These are phyloP conservation scores for Globisporangium parvum DNA, from an alignment of 352 stramenopile genomes.

Conservation along the genomic window DNA sequence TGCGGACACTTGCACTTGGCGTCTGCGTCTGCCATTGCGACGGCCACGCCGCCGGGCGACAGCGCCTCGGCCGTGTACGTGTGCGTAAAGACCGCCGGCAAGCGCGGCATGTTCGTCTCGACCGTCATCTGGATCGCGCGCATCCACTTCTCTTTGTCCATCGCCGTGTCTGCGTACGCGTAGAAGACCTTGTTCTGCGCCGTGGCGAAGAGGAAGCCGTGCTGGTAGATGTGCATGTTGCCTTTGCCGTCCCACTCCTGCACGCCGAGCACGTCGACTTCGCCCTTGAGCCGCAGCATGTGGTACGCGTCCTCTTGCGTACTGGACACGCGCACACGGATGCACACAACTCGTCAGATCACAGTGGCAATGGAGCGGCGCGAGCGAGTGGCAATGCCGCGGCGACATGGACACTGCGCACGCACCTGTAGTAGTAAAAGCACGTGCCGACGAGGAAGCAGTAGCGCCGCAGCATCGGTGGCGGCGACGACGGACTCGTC, in stretches of 20 bases:
- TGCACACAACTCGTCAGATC: background rate
- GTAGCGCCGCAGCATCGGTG: constrained; percentile 82
- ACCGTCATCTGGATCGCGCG: constrained; percentile 82
- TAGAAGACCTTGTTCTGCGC: constrained; percentile 89
- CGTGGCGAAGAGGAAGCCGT: constrained; percentile 86
- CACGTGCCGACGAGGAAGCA: constrained; percentile 86
- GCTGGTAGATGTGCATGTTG: constrained; percentile 89
- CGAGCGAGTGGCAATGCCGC: background rate
- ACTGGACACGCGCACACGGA: constrained; percentile 15
- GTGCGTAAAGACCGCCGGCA: constrained; percentile 43
- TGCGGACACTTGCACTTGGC: constrained; percentile 62
- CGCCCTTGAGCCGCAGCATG: constrained; percentile 81
- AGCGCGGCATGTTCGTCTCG: constrained; percentile 71
- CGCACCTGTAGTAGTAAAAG: constrained; percentile 79
- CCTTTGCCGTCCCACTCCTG: constrained; percentile 90
- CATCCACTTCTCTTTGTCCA: constrained; percentile 90
- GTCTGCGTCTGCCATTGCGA: constrained; percentile 50
- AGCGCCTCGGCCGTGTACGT: constrained; percentile 32
- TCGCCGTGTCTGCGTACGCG: constrained; percentile 79
- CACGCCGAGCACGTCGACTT: constrained; percentile 85
- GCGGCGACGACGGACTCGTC: constrained; percentile 80
- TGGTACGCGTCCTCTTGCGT: constrained; percentile 89
- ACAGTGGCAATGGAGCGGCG: too few species aligned
- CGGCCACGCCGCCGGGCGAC: constrained; percentile 46
- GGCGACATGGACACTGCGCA: background rate